phyloP scores from a whole-genome alignment of 371 early-diverging fungal species.

The Mucor circinelloides region DNA sequence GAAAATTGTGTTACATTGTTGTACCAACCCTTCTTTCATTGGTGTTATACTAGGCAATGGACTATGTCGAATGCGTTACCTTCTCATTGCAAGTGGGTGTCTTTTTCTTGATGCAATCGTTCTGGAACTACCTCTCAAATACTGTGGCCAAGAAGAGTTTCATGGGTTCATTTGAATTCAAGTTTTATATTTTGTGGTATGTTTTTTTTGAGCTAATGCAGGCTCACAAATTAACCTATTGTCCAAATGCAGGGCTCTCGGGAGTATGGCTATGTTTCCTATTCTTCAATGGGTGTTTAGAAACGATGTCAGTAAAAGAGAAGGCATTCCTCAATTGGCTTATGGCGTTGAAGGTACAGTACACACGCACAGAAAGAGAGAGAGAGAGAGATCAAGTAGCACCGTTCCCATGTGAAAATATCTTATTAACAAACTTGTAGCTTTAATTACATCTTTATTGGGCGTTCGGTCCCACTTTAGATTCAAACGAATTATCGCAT shows the following conservation, averaged over 20 bases:
- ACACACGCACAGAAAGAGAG: not conserved
- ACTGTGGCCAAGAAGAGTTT: constrained; percentile 40
- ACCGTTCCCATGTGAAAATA: constrained; percentile 4
- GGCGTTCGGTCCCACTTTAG: constrained; percentile 41
- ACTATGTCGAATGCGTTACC: constrained; percentile 41
- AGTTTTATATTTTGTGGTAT: constrained; percentile 42
- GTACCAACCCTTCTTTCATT: not conserved
- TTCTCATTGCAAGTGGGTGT: constrained; percentile 39
- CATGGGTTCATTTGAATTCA: constrained; percentile 48
- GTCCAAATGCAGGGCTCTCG: constrained; percentile 24
- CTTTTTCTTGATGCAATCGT: constrained; percentile 46
- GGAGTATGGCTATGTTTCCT: constrained; percentile 40
- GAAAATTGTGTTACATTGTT: not conserved
- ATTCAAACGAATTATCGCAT: constrained; percentile 31
- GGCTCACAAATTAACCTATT: not conserved
- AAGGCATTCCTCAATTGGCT: constrained; percentile 39
- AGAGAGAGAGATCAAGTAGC: not conserved
- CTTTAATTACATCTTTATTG: constrained; percentile 24
- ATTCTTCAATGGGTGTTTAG: constrained; percentile 38
- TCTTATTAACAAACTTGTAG: not conserved
- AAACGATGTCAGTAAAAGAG: constrained; percentile 27
- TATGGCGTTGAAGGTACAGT: constrained; percentile 38
- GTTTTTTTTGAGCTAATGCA: not conserved
- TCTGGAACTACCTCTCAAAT: constrained; percentile 50
- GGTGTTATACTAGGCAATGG: constrained; percentile 24